Evolutionary conservation across 2,329 filamentous ascomycete species (phyloP), one percentile per base, ranked within the genome.

Genomic region (Trichoderma endophyticum): DNA sequence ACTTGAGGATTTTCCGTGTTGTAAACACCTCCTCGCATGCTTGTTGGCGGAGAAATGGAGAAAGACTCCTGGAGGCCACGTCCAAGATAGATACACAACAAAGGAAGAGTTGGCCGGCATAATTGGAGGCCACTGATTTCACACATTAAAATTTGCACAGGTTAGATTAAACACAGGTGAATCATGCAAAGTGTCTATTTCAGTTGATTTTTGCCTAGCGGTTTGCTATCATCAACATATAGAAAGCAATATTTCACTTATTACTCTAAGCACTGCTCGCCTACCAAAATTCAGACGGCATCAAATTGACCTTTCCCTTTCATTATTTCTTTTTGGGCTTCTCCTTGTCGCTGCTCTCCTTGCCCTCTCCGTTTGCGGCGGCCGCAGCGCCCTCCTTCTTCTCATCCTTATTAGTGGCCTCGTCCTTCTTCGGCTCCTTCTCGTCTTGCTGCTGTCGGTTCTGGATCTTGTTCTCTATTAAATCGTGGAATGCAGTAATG

Each of bases 381-480:
- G 83, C 83, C 39, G 77, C 76, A 57, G 78, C 79, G 21, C 77
- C 80, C 75, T 89, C 86, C 81, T 89, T 89, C 81, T 88, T 88
- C 75, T 89, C 87, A 66, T 87, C 85, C 75, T 88, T 88, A 77
- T 84, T 82, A 76, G 90, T 91, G 28, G 77, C 75, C 79, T 92
- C 92, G 63, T 91, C 90, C 79, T 94, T 93, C 84, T 93, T 93
- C 78, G 92, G 88, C 77, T 98, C 95, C 84, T 95, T 95, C 79
- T 99, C 96, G 80, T 98, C 96, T 79, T 97, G 93, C 82, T 97
- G 93, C 84, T 98, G 95, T 81, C 95, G 90, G 84, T 99, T 99
- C 86, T 98, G 95, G 77, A 98, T 98, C 89, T 99, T 99, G 87
- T 99, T 99, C 86, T 99, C 96, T 76, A 99, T 99, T 76, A 99